These are phyloP conservation scores for Cladophialophora psammophila DNA, from an alignment of 2,329 filamentous ascomycete species.

Conservation along the genomic window DNA sequence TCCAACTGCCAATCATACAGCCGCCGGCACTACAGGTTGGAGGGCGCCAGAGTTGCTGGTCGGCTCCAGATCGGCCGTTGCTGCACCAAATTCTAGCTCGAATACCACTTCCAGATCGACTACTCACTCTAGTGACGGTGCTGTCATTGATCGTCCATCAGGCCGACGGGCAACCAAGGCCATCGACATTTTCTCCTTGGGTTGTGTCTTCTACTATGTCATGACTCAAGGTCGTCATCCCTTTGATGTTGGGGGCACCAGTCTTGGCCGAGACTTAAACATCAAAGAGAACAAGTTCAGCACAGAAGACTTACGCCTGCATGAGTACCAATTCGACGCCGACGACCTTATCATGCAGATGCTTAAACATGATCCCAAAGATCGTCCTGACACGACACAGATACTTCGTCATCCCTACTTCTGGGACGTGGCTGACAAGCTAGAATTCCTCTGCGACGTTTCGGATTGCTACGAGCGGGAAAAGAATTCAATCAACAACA, in stretches of 20 bases:
- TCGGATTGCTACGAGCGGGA: conserved; percentile 97
- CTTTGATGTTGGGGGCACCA: conserved; percentile 91
- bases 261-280: conserved; percentile 89
- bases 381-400: conserved; percentile 74
- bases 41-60: conserved; percentile 91
- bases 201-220: conserved; percentile 99
- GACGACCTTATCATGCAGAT: conserved; percentile 86
- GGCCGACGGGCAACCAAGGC: conserved; percentile 88
- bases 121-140: conserved; percentile 55
- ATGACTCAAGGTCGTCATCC: conserved; percentile 90
- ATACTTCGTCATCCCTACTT: conserved; percentile 96
- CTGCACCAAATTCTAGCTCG: conserved; percentile 58
- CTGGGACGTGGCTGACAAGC: conserved; percentile 86
- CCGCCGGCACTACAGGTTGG: conserved; percentile 93
- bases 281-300: conserved; percentile 89
- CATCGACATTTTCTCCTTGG: conserved; percentile 96
- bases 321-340: conserved; percentile 85
- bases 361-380: conserved; percentile 70
- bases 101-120: conserved; percentile 45
- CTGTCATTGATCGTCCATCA: conserved; percentile 62
- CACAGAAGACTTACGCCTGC: conserved; percentile 74
- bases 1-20: conserved; percentile 78
- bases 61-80: conserved; percentile 53
- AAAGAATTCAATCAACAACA: conserved; percentile 50
- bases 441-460: conserved; percentile 93